These are phyloP conservation scores for Aureobasidium leucospermi DNA, from an alignment of 2,329 filamentous ascomycete species.

Conservation along the genomic window DNA sequence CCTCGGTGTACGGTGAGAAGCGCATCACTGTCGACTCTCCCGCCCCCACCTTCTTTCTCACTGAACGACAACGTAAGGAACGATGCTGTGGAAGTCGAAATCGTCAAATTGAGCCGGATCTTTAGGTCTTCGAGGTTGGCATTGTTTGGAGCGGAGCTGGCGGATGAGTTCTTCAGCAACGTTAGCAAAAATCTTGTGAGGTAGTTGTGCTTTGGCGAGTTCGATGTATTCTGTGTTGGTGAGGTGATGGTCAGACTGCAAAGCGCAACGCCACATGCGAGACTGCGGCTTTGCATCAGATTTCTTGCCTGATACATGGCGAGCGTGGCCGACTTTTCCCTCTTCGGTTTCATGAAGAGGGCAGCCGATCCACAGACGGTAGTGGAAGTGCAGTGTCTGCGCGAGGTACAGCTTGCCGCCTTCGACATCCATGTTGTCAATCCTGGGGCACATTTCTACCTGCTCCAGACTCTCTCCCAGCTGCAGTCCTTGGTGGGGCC, in stretches of 20 bases:
- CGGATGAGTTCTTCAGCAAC: background rate
- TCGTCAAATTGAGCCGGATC: background rate
- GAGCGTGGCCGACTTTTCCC: background rate
- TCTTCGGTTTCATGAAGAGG: background rate
- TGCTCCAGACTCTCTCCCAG: background rate
- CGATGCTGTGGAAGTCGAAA: background rate
- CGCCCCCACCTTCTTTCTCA: too few species aligned
- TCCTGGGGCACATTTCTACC: background rate
- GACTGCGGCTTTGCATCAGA: background rate
- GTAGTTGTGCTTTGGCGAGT: background rate
- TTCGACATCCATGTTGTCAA: background rate
- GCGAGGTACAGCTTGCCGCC: background rate
- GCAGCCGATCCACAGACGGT: background rate
- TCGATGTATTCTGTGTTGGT: background rate
- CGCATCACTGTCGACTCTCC: too few species aligned
- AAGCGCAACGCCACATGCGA: background rate
- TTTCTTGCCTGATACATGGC: background rate
- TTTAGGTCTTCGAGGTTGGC: background rate
- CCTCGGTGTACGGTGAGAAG: constrained; percentile 99
- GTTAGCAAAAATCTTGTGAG: background rate
- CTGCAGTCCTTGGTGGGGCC: background rate
- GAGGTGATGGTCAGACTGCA: background rate
- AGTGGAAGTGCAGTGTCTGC: background rate
- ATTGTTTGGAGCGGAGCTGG: background rate
- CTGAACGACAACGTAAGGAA: background rate